Conservation (phyloP, 805 yeast species). For the Spathaspora gorwiae region DNA sequence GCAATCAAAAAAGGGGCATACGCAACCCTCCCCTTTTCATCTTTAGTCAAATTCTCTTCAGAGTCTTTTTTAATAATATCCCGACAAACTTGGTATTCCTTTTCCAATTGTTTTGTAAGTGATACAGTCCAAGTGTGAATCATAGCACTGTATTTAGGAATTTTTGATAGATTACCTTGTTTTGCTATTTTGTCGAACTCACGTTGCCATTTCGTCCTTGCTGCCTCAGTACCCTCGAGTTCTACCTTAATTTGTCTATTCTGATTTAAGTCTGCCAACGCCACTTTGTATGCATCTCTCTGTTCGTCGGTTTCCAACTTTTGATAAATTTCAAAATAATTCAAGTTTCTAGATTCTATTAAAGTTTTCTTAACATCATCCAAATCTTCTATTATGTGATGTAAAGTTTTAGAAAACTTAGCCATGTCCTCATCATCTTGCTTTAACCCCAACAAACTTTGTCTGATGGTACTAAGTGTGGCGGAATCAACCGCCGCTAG, state of each 20-base stretch:
- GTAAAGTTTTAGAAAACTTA: conserved; percentile 13
- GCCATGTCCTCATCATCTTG: conserved; percentile 8
- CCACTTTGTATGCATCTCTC: conserved; percentile 51
- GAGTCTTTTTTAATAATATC: conserved; percentile 30
- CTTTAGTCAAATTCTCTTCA: conserved; percentile 10
- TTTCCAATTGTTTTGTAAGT: conserved; percentile 64
- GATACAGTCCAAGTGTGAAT: conserved; percentile 82
- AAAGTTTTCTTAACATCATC: conserved; percentile 11
- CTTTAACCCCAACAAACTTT: conserved; percentile 51
- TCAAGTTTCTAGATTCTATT: conserved; percentile 3
- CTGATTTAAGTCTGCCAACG: conserved; percentile 65
- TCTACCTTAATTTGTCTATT: conserved; percentile 77
- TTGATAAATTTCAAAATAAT: conserved; percentile 66
- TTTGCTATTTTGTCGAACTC: conserved; percentile 64
- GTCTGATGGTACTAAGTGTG: conserved; percentile 75
- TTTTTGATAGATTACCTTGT: conserved; percentile 42
- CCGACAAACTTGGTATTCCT: conserved; percentile 58
- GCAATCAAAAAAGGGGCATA: conserved; percentile 76
- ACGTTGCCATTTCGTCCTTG: conserved; percentile 83
- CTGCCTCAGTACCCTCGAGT: conserved; percentile 74
- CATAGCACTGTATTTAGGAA: conserved; percentile 62
- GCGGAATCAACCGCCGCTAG: conserved; percentile 68
- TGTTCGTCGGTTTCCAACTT: conserved; percentile 43
- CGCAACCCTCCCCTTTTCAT: conserved; percentile 39
- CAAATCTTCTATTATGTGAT: conserved; percentile 22